These are phyloP conservation scores for Microcyclosporella mali DNA, from an alignment of 2,329 filamentous ascomycete genomes.

Conservation along the genomic window DNA sequence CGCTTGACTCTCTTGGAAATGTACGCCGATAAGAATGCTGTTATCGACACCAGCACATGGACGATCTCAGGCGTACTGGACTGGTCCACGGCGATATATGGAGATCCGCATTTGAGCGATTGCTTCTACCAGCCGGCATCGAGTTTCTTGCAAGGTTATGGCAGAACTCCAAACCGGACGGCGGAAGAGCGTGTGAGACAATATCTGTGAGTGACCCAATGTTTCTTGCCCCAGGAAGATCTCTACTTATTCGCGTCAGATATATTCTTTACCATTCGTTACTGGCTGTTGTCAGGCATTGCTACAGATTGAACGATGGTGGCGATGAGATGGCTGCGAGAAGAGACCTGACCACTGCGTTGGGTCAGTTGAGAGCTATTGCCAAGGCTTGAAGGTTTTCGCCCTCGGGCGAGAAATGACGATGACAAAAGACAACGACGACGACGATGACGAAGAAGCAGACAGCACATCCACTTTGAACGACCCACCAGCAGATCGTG, in stretches of 20 bases:
- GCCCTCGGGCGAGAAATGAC: too few species aligned
- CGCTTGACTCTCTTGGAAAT: slow-evolving; percentile 48
- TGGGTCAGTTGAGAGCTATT: slow-evolving; percentile 13
- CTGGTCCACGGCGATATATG: slow-evolving; percentile 51
- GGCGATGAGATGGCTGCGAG: slow-evolving; percentile 40
- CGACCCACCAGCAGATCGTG: too few species aligned
- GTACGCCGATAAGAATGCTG: slow-evolving; percentile 44
- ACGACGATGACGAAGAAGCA: too few species aligned
- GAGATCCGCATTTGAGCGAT: slow-evolving; percentile 50
- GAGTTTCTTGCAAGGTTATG: slow-evolving; percentile 40
- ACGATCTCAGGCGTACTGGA: slow-evolving; percentile 48
- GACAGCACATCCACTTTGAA: too few species aligned
- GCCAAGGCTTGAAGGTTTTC: background rate
- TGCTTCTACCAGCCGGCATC: slow-evolving; percentile 40
- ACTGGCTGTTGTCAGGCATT: slow-evolving; percentile 38
- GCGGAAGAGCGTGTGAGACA: slow-evolving; percentile 33
- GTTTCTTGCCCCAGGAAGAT: background rate
- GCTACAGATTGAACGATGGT: slow-evolving; percentile 38
- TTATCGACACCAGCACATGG: slow-evolving; percentile 40
- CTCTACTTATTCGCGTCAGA: slow-evolving; percentile 24
- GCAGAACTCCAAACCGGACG: slow-evolving; percentile 31
- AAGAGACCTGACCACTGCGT: slow-evolving; percentile 29
- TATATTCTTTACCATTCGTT: slow-evolving; percentile 42
- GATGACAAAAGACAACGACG: too few species aligned
- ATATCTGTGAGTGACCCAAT: slow-evolving; percentile 35